These are phyloP conservation scores for Jimgerdemannia lactiflua DNA, from an alignment of 192 early-diverging fungal genomes.

Conservation along the genomic window DNA sequence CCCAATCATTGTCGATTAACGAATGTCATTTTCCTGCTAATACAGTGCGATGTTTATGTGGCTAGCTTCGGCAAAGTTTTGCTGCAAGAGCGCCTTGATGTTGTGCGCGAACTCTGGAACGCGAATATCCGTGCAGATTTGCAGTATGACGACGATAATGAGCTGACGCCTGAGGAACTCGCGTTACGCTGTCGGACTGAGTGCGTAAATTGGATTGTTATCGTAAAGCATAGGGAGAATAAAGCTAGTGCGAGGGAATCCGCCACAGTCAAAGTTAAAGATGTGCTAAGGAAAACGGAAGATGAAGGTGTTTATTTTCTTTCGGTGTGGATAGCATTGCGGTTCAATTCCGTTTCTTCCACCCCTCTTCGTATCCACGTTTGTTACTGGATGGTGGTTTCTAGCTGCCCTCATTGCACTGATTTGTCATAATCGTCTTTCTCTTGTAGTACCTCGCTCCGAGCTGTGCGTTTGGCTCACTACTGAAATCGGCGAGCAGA, in stretches of 20 bases:
- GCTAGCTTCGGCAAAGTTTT: conserved; percentile 78
- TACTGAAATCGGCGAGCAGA: conserved; percentile 67
- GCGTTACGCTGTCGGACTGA: conserved; percentile 57
- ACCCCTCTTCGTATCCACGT: too few relatives aligned
- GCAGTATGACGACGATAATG: conserved; percentile 68
- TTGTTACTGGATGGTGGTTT: neutral
- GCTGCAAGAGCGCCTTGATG: conserved; percentile 69
- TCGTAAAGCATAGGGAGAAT: conserved; percentile 54
- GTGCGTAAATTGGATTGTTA: conserved; percentile 80
- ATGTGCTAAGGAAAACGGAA: conserved; percentile 68
- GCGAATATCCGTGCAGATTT: conserved; percentile 80
- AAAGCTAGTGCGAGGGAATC: conserved; percentile 26
- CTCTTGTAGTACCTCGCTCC: conserved; percentile 40
- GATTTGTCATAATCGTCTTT: neutral
- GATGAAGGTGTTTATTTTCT: conserved; percentile 39
- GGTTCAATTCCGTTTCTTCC: too few relatives aligned
- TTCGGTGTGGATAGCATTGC: neutral
- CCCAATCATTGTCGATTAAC: neutral
- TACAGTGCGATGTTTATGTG: conserved; percentile 71
- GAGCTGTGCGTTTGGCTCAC: conserved; percentile 56
- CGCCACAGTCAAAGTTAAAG: conserved; percentile 67
- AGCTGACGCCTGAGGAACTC: conserved; percentile 65
- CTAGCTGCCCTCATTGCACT: neutral
- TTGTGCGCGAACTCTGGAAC: conserved; percentile 79
- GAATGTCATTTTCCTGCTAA: neutral